These are phyloP conservation scores for Boletellus ananiceps DNA, from an alignment of 768 basidiomycete genomes.

Conservation along the genomic window DNA sequence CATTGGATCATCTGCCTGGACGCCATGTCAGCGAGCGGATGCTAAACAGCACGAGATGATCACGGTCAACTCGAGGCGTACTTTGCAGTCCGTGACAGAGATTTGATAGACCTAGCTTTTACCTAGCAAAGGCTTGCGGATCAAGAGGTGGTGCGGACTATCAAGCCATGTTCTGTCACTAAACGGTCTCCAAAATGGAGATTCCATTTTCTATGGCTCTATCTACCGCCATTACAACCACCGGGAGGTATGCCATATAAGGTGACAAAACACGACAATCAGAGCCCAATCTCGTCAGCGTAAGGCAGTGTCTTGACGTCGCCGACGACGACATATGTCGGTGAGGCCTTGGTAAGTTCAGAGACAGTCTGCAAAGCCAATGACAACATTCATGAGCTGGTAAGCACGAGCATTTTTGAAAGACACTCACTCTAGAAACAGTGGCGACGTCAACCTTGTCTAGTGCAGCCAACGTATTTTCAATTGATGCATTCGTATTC, in stretches of 20 bases:
- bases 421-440: slow-evolving; percentile 58
- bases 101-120: too few relatives aligned
- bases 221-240: slow-evolving; percentile 18
- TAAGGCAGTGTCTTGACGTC: slow-evolving; percentile 73
- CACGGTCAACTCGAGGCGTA: too few relatives aligned
- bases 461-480: slow-evolving; percentile 59
- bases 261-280: slow-evolving; percentile 17
- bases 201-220: slow-evolving; percentile 9
- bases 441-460: slow-evolving; percentile 63
- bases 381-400: neutral
- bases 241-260: slow-evolving; percentile 10
- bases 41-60: too few relatives aligned
- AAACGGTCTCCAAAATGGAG: neutral
- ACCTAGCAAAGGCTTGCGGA: too few relatives aligned
- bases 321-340: slow-evolving; percentile 86
- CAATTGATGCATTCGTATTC: slow-evolving; percentile 51
- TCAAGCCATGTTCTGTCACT: neutral
- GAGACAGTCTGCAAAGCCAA: slow-evolving; percentile 44
- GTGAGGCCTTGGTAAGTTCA: slow-evolving; percentile 66
- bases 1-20: too few relatives aligned
- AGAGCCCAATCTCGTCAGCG: slow-evolving; percentile 80
- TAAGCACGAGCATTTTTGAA: neutral
- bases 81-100: too few relatives aligned
- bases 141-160: too few relatives aligned
- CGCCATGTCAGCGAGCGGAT: too few relatives aligned